Evolutionary conservation across 805 yeast species (phyloP).

Genomic region (Lipomyces yamanashiensis): DNA sequence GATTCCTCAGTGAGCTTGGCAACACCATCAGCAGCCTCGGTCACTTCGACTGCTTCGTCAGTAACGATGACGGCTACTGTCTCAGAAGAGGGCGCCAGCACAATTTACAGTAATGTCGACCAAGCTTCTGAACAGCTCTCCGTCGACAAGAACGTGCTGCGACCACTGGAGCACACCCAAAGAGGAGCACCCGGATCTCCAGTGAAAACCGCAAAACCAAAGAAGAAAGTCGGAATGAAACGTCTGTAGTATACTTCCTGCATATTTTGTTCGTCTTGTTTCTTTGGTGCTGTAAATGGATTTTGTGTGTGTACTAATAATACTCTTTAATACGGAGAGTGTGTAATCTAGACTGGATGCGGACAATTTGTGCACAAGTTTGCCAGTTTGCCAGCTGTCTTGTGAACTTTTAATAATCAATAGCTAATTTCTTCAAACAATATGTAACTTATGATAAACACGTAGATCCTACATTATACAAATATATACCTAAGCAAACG

Average conservation of each 20-base stretch:
- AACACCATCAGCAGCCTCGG: too few relatives aligned
- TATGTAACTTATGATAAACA: neutral
- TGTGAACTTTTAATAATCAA: neutral
- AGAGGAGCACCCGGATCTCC: slow-evolving; percentile 17
- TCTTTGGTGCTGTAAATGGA: neutral
- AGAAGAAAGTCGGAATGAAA: slow-evolving; percentile 31
- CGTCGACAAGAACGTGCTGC: slow-evolving; percentile 16
- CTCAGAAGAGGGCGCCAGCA: neutral
- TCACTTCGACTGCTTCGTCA: neutral
- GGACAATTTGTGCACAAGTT: neutral
- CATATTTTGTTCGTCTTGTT: neutral
- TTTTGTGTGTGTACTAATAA: neutral
- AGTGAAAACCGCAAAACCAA: slow-evolving; percentile 13
- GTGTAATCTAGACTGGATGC: too few relatives aligned
- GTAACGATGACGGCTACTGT: neutral
- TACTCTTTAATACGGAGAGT: neutral
- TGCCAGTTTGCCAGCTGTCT: neutral
- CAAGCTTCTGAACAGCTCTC: neutral
- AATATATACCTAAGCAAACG: slow-evolving; percentile 36
- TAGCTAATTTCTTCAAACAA: neutral
- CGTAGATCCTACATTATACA: neutral
- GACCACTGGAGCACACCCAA: slow-evolving; percentile 30
- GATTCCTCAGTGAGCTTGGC: too few relatives aligned
- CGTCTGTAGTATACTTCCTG: slow-evolving; percentile 16
- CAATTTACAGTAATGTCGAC: slow-evolving; percentile 8